Percentiles rank a stretch among this genome's conserved stretches.
These are phyloP conservation scores for Claviceps purpurea DNA, from an alignment of 2,329 filamentous ascomycete genomes.

Conservation along the genomic window DNA sequence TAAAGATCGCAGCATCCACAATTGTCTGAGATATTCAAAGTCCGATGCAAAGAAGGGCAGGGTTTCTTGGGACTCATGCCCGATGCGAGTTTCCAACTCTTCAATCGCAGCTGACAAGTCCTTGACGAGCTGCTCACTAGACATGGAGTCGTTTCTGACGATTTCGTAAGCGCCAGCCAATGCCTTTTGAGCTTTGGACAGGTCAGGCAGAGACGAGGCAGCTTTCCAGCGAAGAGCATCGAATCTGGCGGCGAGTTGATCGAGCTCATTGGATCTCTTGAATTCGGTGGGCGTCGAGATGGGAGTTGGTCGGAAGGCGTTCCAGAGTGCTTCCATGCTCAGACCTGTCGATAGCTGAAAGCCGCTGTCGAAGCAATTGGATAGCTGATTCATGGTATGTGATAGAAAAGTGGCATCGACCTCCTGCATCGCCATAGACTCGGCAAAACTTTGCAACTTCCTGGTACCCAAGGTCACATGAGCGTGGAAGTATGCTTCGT, in stretches of 20 bases:
- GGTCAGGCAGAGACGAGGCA: conserved; percentile 34
- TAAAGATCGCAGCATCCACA: conserved; percentile 27
- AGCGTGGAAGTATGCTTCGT: conserved; percentile 51
- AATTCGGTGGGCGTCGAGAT: conserved; percentile 33
- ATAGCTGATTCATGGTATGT: conserved; percentile 27
- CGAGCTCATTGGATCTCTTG: conserved; percentile 34
- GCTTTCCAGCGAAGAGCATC: conserved; percentile 48
- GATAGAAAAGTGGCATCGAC: conserved; percentile 24
- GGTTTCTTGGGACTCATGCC: conserved; percentile 25
- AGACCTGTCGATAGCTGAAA: conserved; percentile 65
- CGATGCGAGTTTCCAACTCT: conserved; percentile 33
- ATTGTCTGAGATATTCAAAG: conserved; percentile 45
- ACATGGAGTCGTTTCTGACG: conserved; percentile 28
- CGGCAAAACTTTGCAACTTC: conserved; percentile 23
- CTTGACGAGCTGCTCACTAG: conserved; percentile 33
- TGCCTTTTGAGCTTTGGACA: conserved; percentile 39
- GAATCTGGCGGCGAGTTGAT: conserved; percentile 44
- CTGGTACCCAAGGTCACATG: conserved; percentile 40
- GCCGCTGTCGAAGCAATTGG: conserved; percentile 49
- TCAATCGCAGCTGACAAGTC: conserved; percentile 38
- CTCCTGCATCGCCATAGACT: conserved; percentile 11
- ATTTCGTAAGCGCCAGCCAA: conserved; percentile 43
- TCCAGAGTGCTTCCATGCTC: conserved; percentile 72
- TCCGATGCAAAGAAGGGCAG: conserved; percentile 38
- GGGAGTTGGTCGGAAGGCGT: conserved; percentile 50